A percentile compares a stretch with the other conserved stretches of the same genome.
phyloP scores from a whole-genome alignment of 257 asterid species.

The Datura wrightii region DNA sequence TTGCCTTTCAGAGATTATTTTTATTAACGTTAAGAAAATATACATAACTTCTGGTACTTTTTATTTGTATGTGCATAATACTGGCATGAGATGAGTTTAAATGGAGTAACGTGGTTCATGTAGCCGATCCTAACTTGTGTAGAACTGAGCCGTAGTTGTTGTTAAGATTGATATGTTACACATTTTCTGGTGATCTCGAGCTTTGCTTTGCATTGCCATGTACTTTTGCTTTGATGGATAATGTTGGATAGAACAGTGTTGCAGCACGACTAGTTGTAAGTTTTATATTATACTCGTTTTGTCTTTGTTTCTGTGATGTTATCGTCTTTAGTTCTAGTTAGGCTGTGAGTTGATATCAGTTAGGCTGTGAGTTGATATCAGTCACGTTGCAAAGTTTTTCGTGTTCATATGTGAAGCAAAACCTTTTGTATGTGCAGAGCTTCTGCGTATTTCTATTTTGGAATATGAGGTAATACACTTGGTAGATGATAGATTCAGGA shows the following conservation, averaged over 20 bases:
- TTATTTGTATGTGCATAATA: no score
- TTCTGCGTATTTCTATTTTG: not conserved
- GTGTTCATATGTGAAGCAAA: not conserved
- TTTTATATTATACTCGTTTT: not conserved
- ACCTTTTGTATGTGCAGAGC: not conserved
- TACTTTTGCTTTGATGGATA: not conserved
- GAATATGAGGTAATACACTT: not conserved
- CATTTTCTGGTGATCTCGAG: conserved; percentile 2
- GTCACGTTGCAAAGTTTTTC: not conserved
- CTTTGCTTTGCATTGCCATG: not conserved
- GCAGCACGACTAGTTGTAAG: not conserved
- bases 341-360: not conserved
- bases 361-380: no score
- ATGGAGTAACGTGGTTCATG: not conserved
- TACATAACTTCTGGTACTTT: not conserved
- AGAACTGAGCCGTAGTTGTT: not conserved
- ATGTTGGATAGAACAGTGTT: not conserved
- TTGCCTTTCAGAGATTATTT: not conserved
- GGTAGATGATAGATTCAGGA: not conserved
- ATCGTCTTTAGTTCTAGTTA: not conserved
- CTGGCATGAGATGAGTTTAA: not conserved
- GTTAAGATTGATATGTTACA: not conserved
- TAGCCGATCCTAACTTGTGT: not conserved
- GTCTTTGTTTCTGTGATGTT: not conserved
- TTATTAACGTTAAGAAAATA: not conserved